Conservation (phyloP, 2,329 filamentous ascomycete species). For the Knoxdaviesia proteae region DNA sequence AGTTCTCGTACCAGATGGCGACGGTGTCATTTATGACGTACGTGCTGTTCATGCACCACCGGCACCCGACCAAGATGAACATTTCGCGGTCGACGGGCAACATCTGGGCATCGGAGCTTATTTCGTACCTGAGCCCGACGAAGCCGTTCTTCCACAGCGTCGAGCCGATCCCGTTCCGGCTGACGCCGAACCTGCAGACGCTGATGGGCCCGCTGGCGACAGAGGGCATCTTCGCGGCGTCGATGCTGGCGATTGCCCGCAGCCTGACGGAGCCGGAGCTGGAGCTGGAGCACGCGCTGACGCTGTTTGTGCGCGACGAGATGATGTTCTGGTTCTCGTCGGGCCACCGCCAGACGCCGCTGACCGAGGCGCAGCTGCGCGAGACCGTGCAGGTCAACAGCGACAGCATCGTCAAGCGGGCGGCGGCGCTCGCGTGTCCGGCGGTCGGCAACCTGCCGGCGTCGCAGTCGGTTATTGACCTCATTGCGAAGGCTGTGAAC, state of each 20-base stretch:
- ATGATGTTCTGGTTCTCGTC: slow-evolving; percentile 94
- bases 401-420: slow-evolving; percentile 79
- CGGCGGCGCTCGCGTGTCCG: slow-evolving; percentile 60
- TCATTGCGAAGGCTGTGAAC: slow-evolving; percentile 82
- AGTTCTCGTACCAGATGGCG: slow-evolving; percentile 90
- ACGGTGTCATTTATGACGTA: slow-evolving; percentile 97
- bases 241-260: slow-evolving; percentile 88
- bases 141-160: slow-evolving; percentile 88
- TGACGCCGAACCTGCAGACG: slow-evolving; percentile 89
- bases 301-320: slow-evolving; percentile 89
- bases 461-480: slow-evolving; percentile 90
- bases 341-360: slow-evolving; percentile 36
- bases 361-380: slow-evolving; percentile 42
- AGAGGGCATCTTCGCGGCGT: slow-evolving; percentile 88
- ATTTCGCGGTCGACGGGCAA: slow-evolving; percentile 76
- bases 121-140: slow-evolving; percentile 66
- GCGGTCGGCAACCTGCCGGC: slow-evolving; percentile 70
- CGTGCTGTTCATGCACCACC: slow-evolving; percentile 88
- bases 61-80: slow-evolving; percentile 87
- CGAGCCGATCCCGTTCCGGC: slow-evolving; percentile 88
- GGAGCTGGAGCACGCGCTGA: slow-evolving; percentile 87
- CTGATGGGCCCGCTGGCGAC: slow-evolving; percentile 90
- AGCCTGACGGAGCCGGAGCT: slow-evolving; percentile 76
- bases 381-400: slow-evolving; percentile 72
- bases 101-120: slow-evolving; percentile 88